These are phyloP conservation scores for Arabidopsis thaliana DNA, from an alignment of 345 rosid genomes.

Conservation along the genomic window TAIR10.1 NC_003070.9:28450501-28451000, in stretches of 20 bases:
- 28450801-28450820: slow-evolving; percentile 12
- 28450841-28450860: slow-evolving; percentile 10
- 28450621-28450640: slow-evolving; percentile 11
- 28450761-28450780: background rate
- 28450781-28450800: background rate
- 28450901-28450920: slow-evolving; percentile 35
- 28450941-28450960: slow-evolving; percentile 16
- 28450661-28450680: slow-evolving; percentile 30
- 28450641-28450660: slow-evolving; percentile 17
- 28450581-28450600: background rate
- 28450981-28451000: background rate
- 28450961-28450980: background rate
- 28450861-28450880: background rate
- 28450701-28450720: slow-evolving; percentile 26
- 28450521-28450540: background rate
- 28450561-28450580: background rate
- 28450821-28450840: slow-evolving; percentile 43
- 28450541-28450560: slow-evolving; percentile 21
- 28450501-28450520: slow-evolving; percentile 9
- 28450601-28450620: background rate
- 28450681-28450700: slow-evolving; percentile 33
- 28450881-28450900: slow-evolving; percentile 44
- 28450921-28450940: slow-evolving; percentile 29
- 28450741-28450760: slow-evolving; percentile 28
- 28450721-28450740: slow-evolving; percentile 24